Conservation (phyloP, 441 rosid species). For the Syzygium malaccense region DNA sequence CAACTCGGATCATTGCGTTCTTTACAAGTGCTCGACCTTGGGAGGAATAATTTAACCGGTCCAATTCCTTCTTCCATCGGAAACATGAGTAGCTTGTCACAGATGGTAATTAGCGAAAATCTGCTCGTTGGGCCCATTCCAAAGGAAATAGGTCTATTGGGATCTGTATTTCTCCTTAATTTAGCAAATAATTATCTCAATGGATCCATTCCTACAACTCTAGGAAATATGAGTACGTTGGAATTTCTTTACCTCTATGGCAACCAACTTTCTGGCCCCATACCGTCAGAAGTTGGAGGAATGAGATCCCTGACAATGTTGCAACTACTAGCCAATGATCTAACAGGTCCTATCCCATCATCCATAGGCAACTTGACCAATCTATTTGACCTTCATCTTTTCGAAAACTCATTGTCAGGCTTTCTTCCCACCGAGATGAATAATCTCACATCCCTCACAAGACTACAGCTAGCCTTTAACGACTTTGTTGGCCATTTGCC, state of each 20-base stretch:
- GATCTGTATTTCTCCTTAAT: not conserved
- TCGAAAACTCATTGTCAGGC: not conserved
- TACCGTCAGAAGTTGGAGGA: not conserved
- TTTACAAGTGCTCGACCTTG: too few relatives aligned
- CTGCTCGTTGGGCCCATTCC: constrained; percentile 16
- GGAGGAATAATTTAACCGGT: too few relatives aligned
- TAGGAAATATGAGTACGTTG: not conserved
- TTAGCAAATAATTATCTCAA: not conserved
- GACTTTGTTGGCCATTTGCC: too few relatives aligned
- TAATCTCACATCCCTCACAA: too few relatives aligned
- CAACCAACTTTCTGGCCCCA: not conserved
- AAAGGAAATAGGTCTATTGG: not conserved
- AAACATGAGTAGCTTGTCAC: too few relatives aligned
- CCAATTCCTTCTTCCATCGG: too few relatives aligned
- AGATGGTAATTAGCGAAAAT: too few relatives aligned
- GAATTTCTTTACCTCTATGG: not conserved
- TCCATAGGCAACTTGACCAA: not conserved
- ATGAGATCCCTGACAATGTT: not conserved
- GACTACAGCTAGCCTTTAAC: fast-evolving
- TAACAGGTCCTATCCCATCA: not conserved
- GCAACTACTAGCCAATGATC: fast-evolving
- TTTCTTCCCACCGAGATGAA: not conserved
- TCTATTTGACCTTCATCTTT: not conserved
- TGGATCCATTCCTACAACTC: not conserved
- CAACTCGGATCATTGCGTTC: too few relatives aligned